These are phyloP conservation scores for Phytophthora pistaciae DNA, from an alignment of 352 stramenopile species.

Conservation along the genomic window DNA sequence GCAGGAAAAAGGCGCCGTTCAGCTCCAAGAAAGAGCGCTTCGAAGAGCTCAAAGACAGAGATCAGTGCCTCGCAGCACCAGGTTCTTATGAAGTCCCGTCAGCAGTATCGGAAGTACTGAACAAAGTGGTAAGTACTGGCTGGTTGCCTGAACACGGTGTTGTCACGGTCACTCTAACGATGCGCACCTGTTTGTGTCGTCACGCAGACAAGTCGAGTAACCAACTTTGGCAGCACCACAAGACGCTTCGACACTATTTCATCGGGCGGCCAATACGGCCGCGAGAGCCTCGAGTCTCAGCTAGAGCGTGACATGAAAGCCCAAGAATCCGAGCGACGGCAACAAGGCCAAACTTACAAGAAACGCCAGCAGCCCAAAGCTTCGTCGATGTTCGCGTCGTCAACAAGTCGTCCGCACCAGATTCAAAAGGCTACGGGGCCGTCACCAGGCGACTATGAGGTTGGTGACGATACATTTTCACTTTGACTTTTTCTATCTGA, in stretches of 20 bases:
- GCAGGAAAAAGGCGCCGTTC: conserved; percentile 66
- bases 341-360: conserved; percentile 19
- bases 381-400: conserved; percentile 75
- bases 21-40: conserved; percentile 81
- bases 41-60: conserved; percentile 47
- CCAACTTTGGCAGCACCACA: conserved; percentile 79
- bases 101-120: conserved; percentile 63
- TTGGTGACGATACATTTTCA: conserved; percentile 10
- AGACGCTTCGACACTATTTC: conserved; percentile 76
- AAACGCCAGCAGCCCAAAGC: conserved; percentile 50
- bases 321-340: conserved; percentile 22
- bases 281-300: conserved; percentile 56
- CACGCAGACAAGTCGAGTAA: conserved; percentile 65
- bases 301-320: conserved; percentile 70
- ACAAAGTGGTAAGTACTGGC: conserved; percentile 65
- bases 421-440: conserved; percentile 41
- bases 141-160: background rate
- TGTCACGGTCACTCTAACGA: background rate
- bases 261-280: conserved; percentile 13
- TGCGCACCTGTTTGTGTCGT: conserved; percentile 1
- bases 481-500: background rate
- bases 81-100: conserved; percentile 77
- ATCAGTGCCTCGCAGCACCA: conserved; percentile 60
- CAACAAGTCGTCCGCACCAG: conserved; percentile 62
- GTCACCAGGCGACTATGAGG: conserved; percentile 82